Conservation (phyloP, 768 basidiomycete genomes). For the Suillus decipiens region DNA sequence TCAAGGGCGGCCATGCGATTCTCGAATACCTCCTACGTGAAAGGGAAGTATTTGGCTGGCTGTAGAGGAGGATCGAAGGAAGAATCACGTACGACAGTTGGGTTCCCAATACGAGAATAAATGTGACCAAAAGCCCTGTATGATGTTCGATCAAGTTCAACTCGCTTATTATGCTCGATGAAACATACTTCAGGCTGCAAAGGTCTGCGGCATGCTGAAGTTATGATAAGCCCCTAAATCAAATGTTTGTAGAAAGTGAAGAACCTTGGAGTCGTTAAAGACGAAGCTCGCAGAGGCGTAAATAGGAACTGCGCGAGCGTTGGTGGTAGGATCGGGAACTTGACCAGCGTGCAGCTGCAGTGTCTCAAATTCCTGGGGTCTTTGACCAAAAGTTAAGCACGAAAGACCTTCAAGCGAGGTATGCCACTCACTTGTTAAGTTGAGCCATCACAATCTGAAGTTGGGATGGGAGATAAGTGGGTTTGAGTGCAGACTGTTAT, state of each 20-base stretch:
- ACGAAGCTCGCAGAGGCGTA: slow-evolving; percentile 58
- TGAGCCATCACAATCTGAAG: slow-evolving; percentile 19
- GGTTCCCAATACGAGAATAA: slow-evolving; percentile 58
- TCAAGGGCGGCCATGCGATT: slow-evolving; percentile 65
- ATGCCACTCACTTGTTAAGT: slow-evolving; percentile 20
- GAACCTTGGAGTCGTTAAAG: slow-evolving; percentile 54
- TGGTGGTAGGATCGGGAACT: slow-evolving; percentile 49
- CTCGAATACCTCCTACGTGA: slow-evolving; percentile 58
- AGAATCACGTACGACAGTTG: slow-evolving; percentile 48
- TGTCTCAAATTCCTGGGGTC: slow-evolving; percentile 58
- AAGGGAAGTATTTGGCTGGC: background rate
- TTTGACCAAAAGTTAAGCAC: slow-evolving; percentile 1
- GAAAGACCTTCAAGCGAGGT: background rate
- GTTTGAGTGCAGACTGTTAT: background rate
- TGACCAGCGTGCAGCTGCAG: slow-evolving; percentile 68
- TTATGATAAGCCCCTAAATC: slow-evolving; percentile 9
- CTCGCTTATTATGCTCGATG: background rate
- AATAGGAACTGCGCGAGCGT: slow-evolving; percentile 65
- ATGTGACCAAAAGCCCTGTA: slow-evolving; percentile 46
- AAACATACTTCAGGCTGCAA: slow-evolving; percentile 43
- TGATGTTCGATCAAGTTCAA: background rate
- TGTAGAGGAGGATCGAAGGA: background rate
- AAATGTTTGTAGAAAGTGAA: background rate
- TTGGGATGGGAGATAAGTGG: background rate
- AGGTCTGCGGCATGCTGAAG: slow-evolving; percentile 54